Percentiles rank a stretch among this genome's conserved stretches.
Evolutionary conservation across 148 eudicot species (phyloP).

Genomic region (Arbutus unedo): DNA sequence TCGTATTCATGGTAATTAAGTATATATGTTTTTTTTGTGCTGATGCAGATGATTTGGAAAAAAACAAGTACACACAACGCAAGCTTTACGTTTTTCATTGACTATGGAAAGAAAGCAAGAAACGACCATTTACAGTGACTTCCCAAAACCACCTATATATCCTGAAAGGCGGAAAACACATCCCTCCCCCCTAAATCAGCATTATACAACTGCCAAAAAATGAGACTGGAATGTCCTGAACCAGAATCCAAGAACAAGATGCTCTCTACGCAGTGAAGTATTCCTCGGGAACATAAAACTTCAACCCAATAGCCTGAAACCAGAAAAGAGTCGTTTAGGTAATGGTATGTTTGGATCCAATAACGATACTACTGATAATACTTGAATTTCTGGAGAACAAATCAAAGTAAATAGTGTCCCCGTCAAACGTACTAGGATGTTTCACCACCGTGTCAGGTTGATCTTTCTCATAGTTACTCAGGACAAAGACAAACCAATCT

Average conservation of each 20-base stretch:
- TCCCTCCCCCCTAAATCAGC: not conserved
- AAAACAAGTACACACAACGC: not conserved
- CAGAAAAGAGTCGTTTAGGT: not conserved
- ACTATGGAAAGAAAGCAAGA: not conserved
- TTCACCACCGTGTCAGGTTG: not conserved
- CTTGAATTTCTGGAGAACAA: not conserved
- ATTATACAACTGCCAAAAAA: not conserved
- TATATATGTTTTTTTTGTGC: not conserved
- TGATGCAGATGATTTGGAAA: not conserved
- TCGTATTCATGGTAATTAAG: not conserved
- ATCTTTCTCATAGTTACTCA: not conserved
- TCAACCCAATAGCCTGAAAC: conserved; percentile 71
- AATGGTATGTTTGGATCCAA: not conserved
- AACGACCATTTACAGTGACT: not conserved
- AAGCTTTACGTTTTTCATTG: not conserved
- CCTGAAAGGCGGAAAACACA: not conserved
- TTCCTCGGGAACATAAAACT: conserved; percentile 72
- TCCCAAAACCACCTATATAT: not conserved
- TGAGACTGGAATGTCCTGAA: not conserved
- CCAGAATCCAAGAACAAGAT: not conserved
- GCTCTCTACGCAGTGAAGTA: conserved; percentile 31
- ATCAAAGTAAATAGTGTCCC: not conserved
- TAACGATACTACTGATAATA: not conserved
- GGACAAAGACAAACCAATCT: not conserved
- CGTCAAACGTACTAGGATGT: not conserved